phyloP scores from a whole-genome alignment of 73 alveolate species.

The Halteria grandinella region DNA sequence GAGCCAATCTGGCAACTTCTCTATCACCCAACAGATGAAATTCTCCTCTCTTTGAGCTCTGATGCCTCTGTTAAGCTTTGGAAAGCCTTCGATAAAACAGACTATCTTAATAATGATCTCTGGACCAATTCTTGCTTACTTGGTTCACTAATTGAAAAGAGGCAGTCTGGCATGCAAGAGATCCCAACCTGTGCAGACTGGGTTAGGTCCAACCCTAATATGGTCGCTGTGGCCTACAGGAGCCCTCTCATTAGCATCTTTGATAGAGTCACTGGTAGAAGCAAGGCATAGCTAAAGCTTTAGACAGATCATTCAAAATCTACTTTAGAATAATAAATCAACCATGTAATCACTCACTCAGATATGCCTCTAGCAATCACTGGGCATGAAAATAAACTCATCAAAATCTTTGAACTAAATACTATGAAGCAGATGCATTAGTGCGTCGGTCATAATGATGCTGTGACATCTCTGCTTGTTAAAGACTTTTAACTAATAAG shows the following conservation, averaged over 20 bases:
- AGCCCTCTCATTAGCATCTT: conserved; percentile 20
- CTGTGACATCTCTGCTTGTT: conserved; percentile 64
- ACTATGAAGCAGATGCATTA: conserved; percentile 23
- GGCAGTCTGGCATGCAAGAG: conserved; percentile 19
- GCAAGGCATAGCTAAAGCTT: background rate
- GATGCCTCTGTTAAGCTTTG: conserved; percentile 76
- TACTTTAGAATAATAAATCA: background rate
- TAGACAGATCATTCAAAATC: background rate
- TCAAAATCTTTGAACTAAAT: conserved; percentile 64
- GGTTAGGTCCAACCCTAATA: conserved; percentile 24
- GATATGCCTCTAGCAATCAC: conserved; percentile 60
- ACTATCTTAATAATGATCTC: conserved; percentile 15
- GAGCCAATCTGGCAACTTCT: conserved; percentile 70
- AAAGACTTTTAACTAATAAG: conserved; percentile 58
- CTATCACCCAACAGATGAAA: conserved; percentile 67
- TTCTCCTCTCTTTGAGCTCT: conserved; percentile 60
- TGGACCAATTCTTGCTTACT: conserved; percentile 38
- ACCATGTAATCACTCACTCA: conserved; percentile 39
- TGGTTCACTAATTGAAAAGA: conserved; percentile 29
- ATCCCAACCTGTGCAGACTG: conserved; percentile 39
- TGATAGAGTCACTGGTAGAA: conserved; percentile 31
- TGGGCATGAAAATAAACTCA: conserved; percentile 71
- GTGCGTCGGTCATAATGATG: conserved; percentile 70
- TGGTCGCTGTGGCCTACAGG: conserved; percentile 18
- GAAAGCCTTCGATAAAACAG: conserved; percentile 63